phyloP scores from a whole-genome alignment of 2,329 filamentous ascomycete genomes.

The Calonectria pteridis region DNA sequence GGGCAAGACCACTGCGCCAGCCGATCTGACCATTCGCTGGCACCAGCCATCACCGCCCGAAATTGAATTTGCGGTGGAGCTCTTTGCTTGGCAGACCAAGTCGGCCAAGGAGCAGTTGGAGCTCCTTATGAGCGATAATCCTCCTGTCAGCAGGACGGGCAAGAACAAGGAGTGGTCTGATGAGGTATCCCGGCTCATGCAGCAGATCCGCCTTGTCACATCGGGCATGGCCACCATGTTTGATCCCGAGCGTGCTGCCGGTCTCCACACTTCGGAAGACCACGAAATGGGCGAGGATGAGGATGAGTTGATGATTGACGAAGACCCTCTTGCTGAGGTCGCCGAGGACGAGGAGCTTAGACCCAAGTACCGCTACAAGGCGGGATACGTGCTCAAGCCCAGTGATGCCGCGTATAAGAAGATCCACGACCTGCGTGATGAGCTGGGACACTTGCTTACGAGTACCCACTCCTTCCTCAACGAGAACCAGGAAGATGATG shows the following conservation, averaged over 20 bases:
- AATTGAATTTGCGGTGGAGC: conserved; percentile 87
- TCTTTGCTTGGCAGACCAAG: conserved; percentile 87
- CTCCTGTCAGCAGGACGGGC: conserved; percentile 88
- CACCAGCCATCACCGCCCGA: conserved; percentile 86
- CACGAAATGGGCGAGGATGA: conserved; percentile 70
- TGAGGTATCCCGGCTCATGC: conserved; percentile 90
- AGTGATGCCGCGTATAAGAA: conserved; percentile 72
- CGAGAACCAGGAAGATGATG: conserved; percentile 91
- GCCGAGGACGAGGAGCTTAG: conserved; percentile 85
- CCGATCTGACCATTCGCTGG: conserved; percentile 88
- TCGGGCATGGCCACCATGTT: conserved; percentile 93
- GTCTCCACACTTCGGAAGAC: conserved; percentile 59
- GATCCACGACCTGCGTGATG: conserved; percentile 85
- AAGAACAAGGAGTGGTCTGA: conserved; percentile 99
- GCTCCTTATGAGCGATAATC: conserved; percentile 83
- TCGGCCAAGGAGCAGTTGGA: conserved; percentile 81
- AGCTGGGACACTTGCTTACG: conserved; percentile 84
- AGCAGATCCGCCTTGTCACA: conserved; percentile 87
- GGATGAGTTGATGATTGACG: conserved; percentile 58
- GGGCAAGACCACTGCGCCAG: conserved; percentile 81
- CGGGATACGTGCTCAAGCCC: conserved; percentile 81
- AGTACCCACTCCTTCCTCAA: conserved; percentile 87
- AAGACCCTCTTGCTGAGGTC: conserved; percentile 71
- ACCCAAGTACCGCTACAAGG: conserved; percentile 88
- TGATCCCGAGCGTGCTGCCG: conserved; percentile 79